These are phyloP conservation scores for Lojkania enalia DNA, from an alignment of 2,329 filamentous ascomycete species.

Conservation along the genomic window DNA sequence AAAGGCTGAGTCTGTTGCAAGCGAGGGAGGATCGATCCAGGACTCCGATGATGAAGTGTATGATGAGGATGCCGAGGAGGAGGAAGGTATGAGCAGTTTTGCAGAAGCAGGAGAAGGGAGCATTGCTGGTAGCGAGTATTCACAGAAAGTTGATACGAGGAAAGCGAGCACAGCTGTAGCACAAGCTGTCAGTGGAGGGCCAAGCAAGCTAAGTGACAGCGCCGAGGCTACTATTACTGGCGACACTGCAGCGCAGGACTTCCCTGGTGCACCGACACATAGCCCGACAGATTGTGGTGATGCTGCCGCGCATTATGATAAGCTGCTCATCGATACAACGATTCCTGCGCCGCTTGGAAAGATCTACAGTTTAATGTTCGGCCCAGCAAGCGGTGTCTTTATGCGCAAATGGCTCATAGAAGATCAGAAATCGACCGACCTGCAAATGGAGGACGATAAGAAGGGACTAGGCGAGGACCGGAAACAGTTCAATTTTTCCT, in stretches of 20 bases:
- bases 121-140: conserved; percentile 56
- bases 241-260: conserved; percentile 61
- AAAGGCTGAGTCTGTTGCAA: conserved; percentile 67
- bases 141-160: conserved; percentile 62
- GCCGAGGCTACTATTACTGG: conserved; percentile 46
- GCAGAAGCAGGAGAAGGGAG: conserved; percentile 59
- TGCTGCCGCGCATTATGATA: conserved; percentile 77
- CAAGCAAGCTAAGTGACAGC: conserved; percentile 43
- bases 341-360: conserved; percentile 89
- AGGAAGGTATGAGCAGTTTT: conserved; percentile 68
- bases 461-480: conserved; percentile 75
- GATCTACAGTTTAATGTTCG: conserved; percentile 86
- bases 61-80: conserved; percentile 77
- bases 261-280: conserved; percentile 82
- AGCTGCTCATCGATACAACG: conserved; percentile 79
- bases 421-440: conserved; percentile 87
- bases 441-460: conserved; percentile 81
- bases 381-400: conserved; percentile 74
- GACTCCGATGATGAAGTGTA: conserved; percentile 78
- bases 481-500: conserved; percentile 74
- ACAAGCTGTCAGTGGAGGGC: conserved; percentile 45
- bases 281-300: conserved; percentile 85
- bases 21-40: conserved; percentile 55
- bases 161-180: conserved; percentile 68
- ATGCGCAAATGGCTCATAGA: conserved; percentile 84